Evolutionary conservation across 768 basidiomycete species (phyloP).

Genomic region (Psilocybe cyanescens): DNA sequence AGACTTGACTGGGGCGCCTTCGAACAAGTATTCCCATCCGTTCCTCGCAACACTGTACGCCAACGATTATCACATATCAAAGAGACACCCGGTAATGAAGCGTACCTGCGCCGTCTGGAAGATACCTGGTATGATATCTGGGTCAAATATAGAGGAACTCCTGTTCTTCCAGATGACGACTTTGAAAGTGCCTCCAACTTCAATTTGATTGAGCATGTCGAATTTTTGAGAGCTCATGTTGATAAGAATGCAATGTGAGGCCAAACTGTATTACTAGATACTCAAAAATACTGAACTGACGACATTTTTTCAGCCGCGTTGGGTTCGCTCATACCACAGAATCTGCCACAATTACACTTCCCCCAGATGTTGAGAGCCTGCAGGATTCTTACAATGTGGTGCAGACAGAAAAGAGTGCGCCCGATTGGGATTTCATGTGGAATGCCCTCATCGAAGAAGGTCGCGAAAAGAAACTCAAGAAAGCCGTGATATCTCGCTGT

Average conservation of each 20-base stretch:
- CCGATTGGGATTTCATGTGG: constrained; percentile 79
- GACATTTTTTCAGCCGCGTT: constrained; percentile 53
- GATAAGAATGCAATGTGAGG: constrained; percentile 89
- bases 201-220: constrained; percentile 78
- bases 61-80: constrained; percentile 65
- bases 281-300: constrained; percentile 16
- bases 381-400: constrained; percentile 50
- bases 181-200: constrained; percentile 72
- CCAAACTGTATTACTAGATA: neutral
- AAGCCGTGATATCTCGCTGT: constrained; percentile 55
- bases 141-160: constrained; percentile 69
- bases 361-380: constrained; percentile 47
- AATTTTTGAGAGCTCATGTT: constrained; percentile 78
- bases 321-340: constrained; percentile 56
- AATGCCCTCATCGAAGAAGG: constrained; percentile 71
- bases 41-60: constrained; percentile 74
- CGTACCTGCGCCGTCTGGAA: constrained; percentile 80
- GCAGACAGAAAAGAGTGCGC: constrained; percentile 43
- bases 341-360: constrained; percentile 38
- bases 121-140: constrained; percentile 83
- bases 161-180: constrained; percentile 72
- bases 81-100: constrained; percentile 65
- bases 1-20: constrained; percentile 75
- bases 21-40: constrained; percentile 78
- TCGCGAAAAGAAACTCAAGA: constrained; percentile 69